Evolutionary conservation across 148 eudicot genomes (phyloP).

Genomic region (Fagopyrum tataricum): DNA sequence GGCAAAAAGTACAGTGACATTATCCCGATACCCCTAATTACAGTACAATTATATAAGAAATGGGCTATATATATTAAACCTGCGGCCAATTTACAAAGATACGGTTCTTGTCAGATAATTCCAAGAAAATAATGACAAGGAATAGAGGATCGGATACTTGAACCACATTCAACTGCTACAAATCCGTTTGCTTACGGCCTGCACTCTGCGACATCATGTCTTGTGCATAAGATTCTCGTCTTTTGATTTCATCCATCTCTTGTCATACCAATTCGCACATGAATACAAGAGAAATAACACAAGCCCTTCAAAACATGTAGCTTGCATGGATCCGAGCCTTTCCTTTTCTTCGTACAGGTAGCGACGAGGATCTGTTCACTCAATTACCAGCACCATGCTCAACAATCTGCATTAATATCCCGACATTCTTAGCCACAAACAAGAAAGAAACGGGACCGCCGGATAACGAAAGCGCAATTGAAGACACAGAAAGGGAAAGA

Average conservation of each 20-base stretch:
- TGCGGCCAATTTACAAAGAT: neutral
- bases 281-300: neutral
- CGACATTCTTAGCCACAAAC: constrained; percentile 13
- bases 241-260: neutral
- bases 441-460: neutral
- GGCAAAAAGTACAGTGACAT: too few species aligned
- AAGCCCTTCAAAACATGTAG: neutral
- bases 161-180: neutral
- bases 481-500: neutral
- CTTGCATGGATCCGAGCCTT: neutral
- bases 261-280: neutral
- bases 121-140: neutral
- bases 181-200: neutral
- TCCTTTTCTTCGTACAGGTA: neutral
- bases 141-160: neutral
- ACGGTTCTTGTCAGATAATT: neutral
- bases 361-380: neutral
- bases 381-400: constrained; percentile 5
- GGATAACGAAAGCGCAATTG: neutral
- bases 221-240: neutral
- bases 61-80: too few species aligned
- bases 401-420: neutral
- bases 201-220: neutral
- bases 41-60: too few species aligned
- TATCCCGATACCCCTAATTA: too few species aligned